phyloP scores from a whole-genome alignment of 2,329 filamentous ascomycete genomes.

The Nannizziopsis barbatae region DNA sequence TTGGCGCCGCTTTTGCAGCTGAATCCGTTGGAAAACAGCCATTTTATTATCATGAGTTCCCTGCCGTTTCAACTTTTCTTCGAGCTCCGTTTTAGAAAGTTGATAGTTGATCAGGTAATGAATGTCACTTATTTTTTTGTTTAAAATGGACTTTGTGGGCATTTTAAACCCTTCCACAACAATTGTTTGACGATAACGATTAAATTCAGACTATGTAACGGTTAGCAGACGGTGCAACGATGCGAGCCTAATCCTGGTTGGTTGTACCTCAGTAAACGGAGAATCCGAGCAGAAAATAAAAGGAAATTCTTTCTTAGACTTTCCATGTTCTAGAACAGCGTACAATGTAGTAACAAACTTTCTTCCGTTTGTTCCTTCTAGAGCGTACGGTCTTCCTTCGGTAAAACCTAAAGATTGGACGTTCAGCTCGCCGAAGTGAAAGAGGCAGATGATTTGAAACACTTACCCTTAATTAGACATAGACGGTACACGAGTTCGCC shows the following conservation, averaged over 20 bases:
- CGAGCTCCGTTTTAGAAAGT: slow-evolving; percentile 75
- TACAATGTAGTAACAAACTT: slow-evolving; percentile 78
- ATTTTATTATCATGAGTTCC: slow-evolving; percentile 56
- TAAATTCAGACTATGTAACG: slow-evolving; percentile 55
- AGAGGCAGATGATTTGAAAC: background rate
- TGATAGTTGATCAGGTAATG: slow-evolving; percentile 64
- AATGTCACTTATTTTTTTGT: slow-evolving; percentile 67
- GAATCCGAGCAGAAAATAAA: slow-evolving; percentile 85
- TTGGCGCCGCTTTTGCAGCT: slow-evolving; percentile 53
- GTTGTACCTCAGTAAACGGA: slow-evolving; percentile 63
- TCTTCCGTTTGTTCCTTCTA: slow-evolving; percentile 63
- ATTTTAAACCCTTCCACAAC: slow-evolving; percentile 59
- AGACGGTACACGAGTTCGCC: slow-evolving; percentile 75
- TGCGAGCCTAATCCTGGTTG: background rate
- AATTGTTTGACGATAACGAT: slow-evolving; percentile 66
- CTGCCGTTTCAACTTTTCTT: slow-evolving; percentile 62
- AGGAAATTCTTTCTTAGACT: slow-evolving; percentile 71
- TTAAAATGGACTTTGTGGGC: slow-evolving; percentile 59
- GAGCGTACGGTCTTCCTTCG: slow-evolving; percentile 69
- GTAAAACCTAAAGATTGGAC: slow-evolving; percentile 51
- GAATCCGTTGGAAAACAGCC: slow-evolving; percentile 56
- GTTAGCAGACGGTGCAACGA: background rate
- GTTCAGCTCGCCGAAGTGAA: slow-evolving; percentile 9
- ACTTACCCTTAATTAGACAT: slow-evolving; percentile 69
- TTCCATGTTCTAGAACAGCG: slow-evolving; percentile 68